Base-by-base conservation (phyloP, 768 basidiomycete species). In the Podaxis pistillaris region DNA sequence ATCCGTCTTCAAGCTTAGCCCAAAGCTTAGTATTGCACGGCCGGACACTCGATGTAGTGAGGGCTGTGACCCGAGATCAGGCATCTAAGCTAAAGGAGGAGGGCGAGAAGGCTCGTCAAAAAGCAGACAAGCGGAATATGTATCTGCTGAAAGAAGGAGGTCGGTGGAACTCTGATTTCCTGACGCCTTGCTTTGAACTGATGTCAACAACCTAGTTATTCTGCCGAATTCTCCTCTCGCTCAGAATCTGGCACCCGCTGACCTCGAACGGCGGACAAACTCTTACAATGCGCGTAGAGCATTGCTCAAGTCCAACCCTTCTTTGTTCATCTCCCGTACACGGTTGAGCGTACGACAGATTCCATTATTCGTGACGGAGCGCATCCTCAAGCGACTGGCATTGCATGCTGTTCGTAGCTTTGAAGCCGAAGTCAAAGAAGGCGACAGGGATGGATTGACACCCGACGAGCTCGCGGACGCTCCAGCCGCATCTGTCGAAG, bases 111-210 rank as follows among this genome's bases (percentile, higher is more conserved):
- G 81, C 83, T 64, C 82, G 94, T 53, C 87, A 94, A 74, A 96
- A 96, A 74, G 88, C 89, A 0, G 97, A 99, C 75, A 96, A 96
- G 72, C 85, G 96, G 24, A 97, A 98, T 71, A 86, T 97, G 71
- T 98, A 99, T 72, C 86, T 99, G 63, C 83, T 99, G 67, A 86
- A 93, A 12, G 97, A 99, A 84, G 97, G 97, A 80, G 93, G 96
- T 93, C 69, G 67, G 87, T 76, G 30, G 9, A 19, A 38, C 8
- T 28, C 19, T 3, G 6, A 26, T 41, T 41, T 22, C 33, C 44
- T 66, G 5, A 63, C 51, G 17, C 15, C 22, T 59, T 41, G 36
- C 28, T 4, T 46, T 28, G 40, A 58, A 50, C 41, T 49, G n/a
- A 40, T 4, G 49, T 55, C 37, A 26, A 4, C 59, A 4, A 22